These are phyloP conservation scores for Diaporthe capsici DNA, from an alignment of 2,329 filamentous ascomycete species.

Conservation along the genomic window DNA sequence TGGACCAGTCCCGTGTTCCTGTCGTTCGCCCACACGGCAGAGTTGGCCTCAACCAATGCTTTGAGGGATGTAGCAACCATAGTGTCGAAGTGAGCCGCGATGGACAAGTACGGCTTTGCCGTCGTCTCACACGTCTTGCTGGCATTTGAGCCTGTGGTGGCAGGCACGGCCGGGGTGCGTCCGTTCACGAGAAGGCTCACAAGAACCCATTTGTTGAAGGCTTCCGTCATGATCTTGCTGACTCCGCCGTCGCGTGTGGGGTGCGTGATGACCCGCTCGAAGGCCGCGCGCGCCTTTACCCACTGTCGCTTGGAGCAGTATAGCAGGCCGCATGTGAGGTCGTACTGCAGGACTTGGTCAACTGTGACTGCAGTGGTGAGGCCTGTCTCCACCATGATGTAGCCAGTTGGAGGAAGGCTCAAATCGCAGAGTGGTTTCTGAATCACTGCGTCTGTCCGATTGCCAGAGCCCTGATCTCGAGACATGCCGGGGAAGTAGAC, in stretches of 20 bases:
- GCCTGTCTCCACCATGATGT: constrained; percentile 71
- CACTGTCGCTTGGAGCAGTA: constrained; percentile 74
- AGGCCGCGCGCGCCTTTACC: constrained; percentile 71
- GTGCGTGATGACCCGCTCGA: constrained; percentile 76
- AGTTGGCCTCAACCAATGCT: constrained; percentile 69
- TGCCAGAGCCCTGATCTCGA: constrained; percentile 41
- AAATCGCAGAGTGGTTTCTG: constrained; percentile 61
- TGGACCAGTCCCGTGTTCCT: constrained; percentile 79
- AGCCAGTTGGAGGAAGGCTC: constrained; percentile 63
- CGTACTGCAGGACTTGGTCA: constrained; percentile 75
- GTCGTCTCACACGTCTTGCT: constrained; percentile 70
- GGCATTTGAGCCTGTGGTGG: constrained; percentile 66
- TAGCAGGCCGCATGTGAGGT: constrained; percentile 74
- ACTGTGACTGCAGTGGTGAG: constrained; percentile 69
- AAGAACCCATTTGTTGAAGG: constrained; percentile 92
- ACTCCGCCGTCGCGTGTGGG: constrained; percentile 73
- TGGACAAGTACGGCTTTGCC: constrained; percentile 77
- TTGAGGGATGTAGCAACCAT: constrained; percentile 69
- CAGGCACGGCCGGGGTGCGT: constrained; percentile 67
- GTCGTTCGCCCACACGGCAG: constrained; percentile 76
- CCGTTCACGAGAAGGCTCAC: constrained; percentile 81
- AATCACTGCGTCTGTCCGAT: constrained; percentile 40
- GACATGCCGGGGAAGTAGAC: constrained; percentile 72
- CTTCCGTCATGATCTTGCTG: constrained; percentile 87
- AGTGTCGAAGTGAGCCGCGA: constrained; percentile 78